A percentile compares a stretch with the other conserved stretches of the same genome.
Evolutionary conservation across 2,329 filamentous ascomycete species (phyloP).

Genomic region (Amauroascus niger): DNA sequence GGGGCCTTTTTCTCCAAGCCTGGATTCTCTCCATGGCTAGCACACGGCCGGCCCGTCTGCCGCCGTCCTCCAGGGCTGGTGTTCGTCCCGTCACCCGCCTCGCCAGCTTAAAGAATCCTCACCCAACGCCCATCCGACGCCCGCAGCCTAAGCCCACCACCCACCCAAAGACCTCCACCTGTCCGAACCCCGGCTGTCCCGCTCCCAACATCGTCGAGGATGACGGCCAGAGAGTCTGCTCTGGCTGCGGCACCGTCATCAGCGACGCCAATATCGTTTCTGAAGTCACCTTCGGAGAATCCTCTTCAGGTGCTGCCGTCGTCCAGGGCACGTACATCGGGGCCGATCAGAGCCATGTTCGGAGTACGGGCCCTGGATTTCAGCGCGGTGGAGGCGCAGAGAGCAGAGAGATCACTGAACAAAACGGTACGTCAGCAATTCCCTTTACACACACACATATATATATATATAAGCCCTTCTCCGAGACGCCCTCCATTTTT

Average conservation of each 20-base stretch:
- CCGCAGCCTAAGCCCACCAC: constrained; percentile 21
- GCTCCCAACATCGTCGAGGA: constrained; percentile 39
- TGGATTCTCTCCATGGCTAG: constrained; percentile 11
- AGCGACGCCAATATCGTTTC: constrained; percentile 83
- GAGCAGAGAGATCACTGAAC: constrained; percentile 41
- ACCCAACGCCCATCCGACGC: constrained; percentile 31
- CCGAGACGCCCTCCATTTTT: too few species aligned
- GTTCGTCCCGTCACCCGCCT: constrained; percentile 31
- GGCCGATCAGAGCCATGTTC: constrained; percentile 72
- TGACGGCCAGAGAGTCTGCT: constrained; percentile 53
- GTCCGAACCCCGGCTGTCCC: constrained; percentile 39
- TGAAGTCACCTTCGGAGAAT: constrained; percentile 86
- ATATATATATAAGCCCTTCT: too few species aligned
- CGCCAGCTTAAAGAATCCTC: constrained; percentile 33
- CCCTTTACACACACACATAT: too few species aligned
- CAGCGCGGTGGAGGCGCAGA: constrained; percentile 41
- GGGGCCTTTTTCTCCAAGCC: not conserved
- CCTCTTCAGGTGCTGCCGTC: constrained; percentile 70
- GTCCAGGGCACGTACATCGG: constrained; percentile 85
- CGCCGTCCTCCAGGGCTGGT: constrained; percentile 24
- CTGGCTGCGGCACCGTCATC: constrained; percentile 73
- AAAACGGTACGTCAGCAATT: constrained; percentile 26
- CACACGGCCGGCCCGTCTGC: constrained; percentile 16
- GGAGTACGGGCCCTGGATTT: constrained; percentile 45
- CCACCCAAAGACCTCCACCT: constrained; percentile 33